phyloP scores from a whole-genome alignment of 2,329 filamentous ascomycete species.

The Grosmannia penicillata region DNA sequence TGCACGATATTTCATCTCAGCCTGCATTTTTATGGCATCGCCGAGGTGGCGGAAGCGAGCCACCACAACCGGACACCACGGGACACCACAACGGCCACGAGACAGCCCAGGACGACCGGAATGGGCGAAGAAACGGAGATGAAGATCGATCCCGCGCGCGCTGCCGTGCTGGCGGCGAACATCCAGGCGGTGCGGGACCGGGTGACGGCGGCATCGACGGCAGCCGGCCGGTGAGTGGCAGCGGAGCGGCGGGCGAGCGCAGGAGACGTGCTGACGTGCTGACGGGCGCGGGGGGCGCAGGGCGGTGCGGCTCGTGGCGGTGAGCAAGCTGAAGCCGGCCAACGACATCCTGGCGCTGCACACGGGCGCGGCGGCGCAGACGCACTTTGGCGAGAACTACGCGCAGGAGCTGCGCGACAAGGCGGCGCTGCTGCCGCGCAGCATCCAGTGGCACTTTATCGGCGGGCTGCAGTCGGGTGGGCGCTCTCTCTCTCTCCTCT shows the following conservation, averaged over 20 bases:
- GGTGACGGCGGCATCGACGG: conserved; percentile 36
- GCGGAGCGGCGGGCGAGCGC: no score
- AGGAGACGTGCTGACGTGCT: background rate
- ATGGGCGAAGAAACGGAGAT: no score
- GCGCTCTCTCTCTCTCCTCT: conserved; percentile 9
- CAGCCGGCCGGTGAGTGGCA: conserved; percentile 12
- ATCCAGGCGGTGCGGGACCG: conserved; percentile 44
- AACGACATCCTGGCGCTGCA: conserved; percentile 82
- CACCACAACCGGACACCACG: background rate
- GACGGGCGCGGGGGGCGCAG: conserved; percentile 4
- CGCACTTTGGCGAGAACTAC: conserved; percentile 96
- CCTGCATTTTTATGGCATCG: no score
- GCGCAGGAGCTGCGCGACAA: conserved; percentile 81
- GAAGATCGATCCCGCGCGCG: conserved; percentile 47
- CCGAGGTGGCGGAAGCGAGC: no score
- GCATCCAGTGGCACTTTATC: conserved; percentile 91
- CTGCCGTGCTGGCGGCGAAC: conserved; percentile 46
- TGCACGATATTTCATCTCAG: no score
- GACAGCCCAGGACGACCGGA: no score
- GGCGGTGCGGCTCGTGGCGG: conserved; percentile 75
- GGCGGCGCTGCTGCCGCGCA: conserved; percentile 58
- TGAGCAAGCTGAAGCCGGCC: conserved; percentile 90
- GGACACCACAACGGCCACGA: background rate
- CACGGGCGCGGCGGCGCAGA: conserved; percentile 39
- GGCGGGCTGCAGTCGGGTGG: conserved; percentile 70